Conservation (phyloP, 2,329 filamentous ascomycete species). For the Arachnopeziza araneosa region DNA sequence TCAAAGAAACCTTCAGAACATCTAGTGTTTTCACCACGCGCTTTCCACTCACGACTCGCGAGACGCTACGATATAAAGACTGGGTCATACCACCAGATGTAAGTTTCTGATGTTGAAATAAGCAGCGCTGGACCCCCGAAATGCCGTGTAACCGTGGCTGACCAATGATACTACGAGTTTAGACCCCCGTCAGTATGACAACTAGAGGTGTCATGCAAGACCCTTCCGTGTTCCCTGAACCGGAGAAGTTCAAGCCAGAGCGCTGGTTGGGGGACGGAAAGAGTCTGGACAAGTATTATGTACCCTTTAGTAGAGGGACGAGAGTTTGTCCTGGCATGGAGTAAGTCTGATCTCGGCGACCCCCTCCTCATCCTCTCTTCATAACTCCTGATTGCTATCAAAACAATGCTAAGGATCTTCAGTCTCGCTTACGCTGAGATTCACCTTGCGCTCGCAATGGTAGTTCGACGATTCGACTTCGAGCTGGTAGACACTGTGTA, state of each 20-base stretch:
- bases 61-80: slow-evolving; percentile 4
- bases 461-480: slow-evolving; percentile 10
- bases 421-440: slow-evolving; percentile 16
- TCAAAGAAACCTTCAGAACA: slow-evolving; percentile 25
- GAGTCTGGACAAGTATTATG: slow-evolving; percentile 24
- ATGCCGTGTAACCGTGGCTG: not conserved
- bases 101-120: not conserved
- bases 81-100: slow-evolving; percentile 10
- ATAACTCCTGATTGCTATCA: not conserved
- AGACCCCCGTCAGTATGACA: slow-evolving; percentile 13
- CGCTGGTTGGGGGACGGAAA: slow-evolving; percentile 6
- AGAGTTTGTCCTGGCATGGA: slow-evolving; percentile 36
- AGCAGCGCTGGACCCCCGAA: not conserved
- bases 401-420: not conserved
- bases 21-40: slow-evolving; percentile 5
- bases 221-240: slow-evolving; percentile 4
- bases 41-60: slow-evolving; percentile 3
- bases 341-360: not conserved
- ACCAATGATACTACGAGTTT: not conserved
- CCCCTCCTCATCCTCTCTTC: not conserved
- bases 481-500: slow-evolving; percentile 9
- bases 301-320: slow-evolving; percentile 38
- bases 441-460: slow-evolving; percentile 7
- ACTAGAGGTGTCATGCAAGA: slow-evolving; percentile 5
- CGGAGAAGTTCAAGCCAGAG: slow-evolving; percentile 5